Evolutionary conservation across 78 protist genomes (phyloP).

Genomic region (Bigelowiella natans): DNA sequence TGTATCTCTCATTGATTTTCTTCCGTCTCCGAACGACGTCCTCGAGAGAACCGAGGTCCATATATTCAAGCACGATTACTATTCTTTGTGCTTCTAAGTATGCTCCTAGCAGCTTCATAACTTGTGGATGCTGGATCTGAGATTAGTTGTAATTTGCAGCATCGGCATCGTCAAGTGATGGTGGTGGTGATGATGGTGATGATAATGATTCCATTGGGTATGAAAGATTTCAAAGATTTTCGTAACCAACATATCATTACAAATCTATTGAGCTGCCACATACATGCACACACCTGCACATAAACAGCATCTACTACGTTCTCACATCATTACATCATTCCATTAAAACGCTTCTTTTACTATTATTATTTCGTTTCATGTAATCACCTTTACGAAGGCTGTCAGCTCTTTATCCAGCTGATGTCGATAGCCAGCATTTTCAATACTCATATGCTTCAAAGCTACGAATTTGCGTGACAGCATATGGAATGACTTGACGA

Average conservation of each 20-base stretch:
- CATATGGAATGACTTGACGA: not conserved
- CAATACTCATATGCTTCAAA: not conserved
- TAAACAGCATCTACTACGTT: too few species aligned
- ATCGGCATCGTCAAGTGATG: too few species aligned
- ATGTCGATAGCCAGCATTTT: not conserved
- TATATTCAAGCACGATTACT: not conserved
- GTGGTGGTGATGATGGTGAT: too few species aligned
- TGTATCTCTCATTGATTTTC: not conserved
- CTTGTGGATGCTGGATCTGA: not conserved
- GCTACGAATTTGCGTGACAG: not conserved
- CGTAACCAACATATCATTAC: too few species aligned
- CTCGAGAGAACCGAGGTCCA: not conserved
- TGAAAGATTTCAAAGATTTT: too few species aligned
- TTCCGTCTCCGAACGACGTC: not conserved
- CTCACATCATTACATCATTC: too few species aligned
- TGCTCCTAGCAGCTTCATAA: not conserved
- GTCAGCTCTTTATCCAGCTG: not conserved
- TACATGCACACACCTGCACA: too few species aligned
- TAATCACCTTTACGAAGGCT: not conserved
- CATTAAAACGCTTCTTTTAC: too few species aligned
- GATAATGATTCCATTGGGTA: too few species aligned
- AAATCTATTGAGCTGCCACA: too few species aligned
- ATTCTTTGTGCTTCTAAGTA: not conserved
- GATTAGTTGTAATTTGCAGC: too few species aligned
- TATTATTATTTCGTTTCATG: not conserved